Evolutionary conservation across 257 asterid species (phyloP).

Genomic region (Lavandula angustifolia): DNA sequence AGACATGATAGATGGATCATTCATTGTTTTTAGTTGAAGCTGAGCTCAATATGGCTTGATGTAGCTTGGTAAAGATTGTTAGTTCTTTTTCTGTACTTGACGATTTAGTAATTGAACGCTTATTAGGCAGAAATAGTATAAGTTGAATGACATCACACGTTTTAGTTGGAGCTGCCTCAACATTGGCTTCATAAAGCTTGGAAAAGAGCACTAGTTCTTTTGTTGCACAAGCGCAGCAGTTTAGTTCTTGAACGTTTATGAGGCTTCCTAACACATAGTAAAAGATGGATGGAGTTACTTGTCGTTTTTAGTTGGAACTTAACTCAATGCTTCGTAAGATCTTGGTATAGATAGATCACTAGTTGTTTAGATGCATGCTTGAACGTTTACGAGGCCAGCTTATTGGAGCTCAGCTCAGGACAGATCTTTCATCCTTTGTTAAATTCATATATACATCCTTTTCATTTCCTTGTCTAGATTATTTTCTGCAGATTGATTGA

Average conservation of each 20-base stretch:
- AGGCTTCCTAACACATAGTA: constrained; percentile 3
- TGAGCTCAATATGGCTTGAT: no score
- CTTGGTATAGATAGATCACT: background rate
- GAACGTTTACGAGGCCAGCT: background rate
- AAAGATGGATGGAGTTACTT: background rate
- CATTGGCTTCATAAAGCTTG: constrained; percentile 3
- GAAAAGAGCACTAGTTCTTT: background rate
- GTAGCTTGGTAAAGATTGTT: no score
- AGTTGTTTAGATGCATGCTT: background rate
- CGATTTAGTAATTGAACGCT: no score
- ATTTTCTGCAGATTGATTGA: background rate
- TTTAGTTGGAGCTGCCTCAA: background rate
- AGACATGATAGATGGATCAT: background rate
- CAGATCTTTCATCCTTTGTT: background rate
- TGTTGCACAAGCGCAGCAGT: background rate
- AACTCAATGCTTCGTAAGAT: background rate
- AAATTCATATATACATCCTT: background rate
- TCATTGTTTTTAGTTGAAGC: background rate
- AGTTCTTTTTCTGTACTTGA: no score
- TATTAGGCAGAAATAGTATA: no score
- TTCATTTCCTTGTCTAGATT: background rate
- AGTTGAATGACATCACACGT: no score
- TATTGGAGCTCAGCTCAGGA: background rate
- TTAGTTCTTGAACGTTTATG: background rate
- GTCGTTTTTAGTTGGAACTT: background rate